phyloP scores from a whole-genome alignment of 139 green algal species.

The Chlamydomonas sphaeroides region DNA sequence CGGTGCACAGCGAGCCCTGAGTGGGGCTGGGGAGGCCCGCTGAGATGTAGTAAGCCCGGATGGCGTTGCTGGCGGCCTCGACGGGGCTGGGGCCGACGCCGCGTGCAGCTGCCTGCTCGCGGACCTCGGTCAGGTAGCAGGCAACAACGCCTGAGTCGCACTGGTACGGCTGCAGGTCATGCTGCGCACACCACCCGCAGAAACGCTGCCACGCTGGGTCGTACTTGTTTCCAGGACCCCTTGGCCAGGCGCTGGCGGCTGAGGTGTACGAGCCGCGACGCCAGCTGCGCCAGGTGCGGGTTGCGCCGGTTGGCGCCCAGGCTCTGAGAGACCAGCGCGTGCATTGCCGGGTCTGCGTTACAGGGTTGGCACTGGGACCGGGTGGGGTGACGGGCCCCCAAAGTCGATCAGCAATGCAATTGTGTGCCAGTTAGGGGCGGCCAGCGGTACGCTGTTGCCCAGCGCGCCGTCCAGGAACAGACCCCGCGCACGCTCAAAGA shows the following conservation, averaged over 20 bases:
- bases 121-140: background rate
- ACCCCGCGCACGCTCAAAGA: background rate
- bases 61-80: background rate
- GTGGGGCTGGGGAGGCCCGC: background rate
- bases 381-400: background rate
- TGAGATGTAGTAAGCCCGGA: background rate
- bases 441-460: background rate
- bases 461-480: background rate
- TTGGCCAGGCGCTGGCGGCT: background rate
- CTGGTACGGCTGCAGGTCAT: background rate
- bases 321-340: too few relatives aligned
- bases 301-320: background rate
- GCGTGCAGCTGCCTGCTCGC: background rate
- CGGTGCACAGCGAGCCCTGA: background rate
- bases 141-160: background rate
- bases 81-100: background rate
- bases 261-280: background rate
- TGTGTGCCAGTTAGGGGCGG: background rate
- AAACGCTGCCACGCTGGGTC: background rate
- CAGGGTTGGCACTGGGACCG: background rate
- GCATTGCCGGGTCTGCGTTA: background rate
- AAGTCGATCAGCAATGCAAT: background rate
- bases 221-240: background rate
- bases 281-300: background rate
- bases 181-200: background rate